Evolutionary conservation across 202 grass and related monocot species (phyloP), one percentile per base, ranked within the genome.

Genomic region (Bolboschoenoplectus hybrid): DNA sequence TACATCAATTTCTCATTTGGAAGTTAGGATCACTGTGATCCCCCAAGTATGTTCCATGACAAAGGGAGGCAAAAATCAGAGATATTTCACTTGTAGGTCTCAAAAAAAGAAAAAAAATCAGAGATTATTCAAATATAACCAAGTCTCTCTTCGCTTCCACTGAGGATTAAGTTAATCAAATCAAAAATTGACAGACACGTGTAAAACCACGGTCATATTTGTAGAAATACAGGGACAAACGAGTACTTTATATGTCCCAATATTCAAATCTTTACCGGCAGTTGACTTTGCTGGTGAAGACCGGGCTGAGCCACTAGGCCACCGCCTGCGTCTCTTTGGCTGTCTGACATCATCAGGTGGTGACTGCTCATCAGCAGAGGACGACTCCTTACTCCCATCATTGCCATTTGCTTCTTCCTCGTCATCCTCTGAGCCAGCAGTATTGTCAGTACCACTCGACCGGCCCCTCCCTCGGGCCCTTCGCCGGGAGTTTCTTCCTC

Each of bases 331-430:
- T 82, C 86, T 96, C 81, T 90, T 96, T 53, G 64, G 46, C 17
- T 87, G 91, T 84, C 88, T 92, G 78, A 87, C 85, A 80, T 98
- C 96, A 66, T 63, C 81, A 67, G 63, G 62, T 50, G 91, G 87
- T 87, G 89, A 95, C 57, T 55, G 85, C 3, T 95, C 93, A 83
- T 98, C 93, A 82, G 90, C 89, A 90, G 91, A 94, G 83, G 91
- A 91, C 34, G 88, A 90, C 20, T 87, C 93, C 85, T 93, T 99
- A 79, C 79, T 85, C 7, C 61, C 82, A 57, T 90, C 89, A 94
- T 90, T 89, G 26, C 70, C 88, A 89, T 93, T 99, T 91, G 36
- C 87, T 85, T 90, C 91, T 74, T 91, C 89, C 58, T 93, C 97
- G 35, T 94, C 92, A 20, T 99, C 90, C 82, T 97, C 90, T 2